Conservation (phyloP, 345 rosid species). For the Hypericum perforatum region DNA sequence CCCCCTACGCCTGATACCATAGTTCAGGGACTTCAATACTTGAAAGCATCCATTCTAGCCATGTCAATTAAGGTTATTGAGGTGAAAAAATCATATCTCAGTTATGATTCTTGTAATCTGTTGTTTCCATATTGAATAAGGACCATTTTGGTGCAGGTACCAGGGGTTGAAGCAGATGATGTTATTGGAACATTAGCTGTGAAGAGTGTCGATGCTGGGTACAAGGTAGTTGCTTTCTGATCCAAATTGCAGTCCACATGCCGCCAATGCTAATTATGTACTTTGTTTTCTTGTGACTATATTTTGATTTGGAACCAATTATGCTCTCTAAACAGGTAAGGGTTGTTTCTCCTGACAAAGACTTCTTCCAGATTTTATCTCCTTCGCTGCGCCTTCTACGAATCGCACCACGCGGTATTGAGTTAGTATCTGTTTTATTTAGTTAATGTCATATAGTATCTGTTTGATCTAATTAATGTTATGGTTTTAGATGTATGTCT, state of each 20-base stretch:
- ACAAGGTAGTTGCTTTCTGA: conserved; percentile 40
- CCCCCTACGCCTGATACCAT: conserved; percentile 95
- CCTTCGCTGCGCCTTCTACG: conserved; percentile 92
- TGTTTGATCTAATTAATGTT: too few species aligned
- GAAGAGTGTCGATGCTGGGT: conserved; percentile 75
- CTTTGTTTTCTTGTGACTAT: too few species aligned
- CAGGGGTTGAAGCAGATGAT: conserved; percentile 99
- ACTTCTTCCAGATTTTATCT: conserved; percentile 91
- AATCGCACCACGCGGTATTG: conserved; percentile 80
- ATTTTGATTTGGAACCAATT: not conserved
- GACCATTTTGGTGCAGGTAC: conserved; percentile 48
- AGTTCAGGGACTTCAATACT: conserved; percentile 85
- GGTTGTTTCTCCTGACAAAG: conserved; percentile 97
- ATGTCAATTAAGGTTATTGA: conserved; percentile 91
- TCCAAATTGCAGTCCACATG: not conserved
- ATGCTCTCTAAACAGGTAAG: conserved; percentile 47
- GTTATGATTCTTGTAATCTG: conserved; percentile 2
- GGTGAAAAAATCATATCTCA: conserved; percentile 32
- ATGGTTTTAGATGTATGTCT: too few species aligned
- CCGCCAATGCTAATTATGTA: too few species aligned
- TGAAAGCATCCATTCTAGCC: conserved; percentile 93
- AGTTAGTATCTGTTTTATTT: conserved; percentile 37
- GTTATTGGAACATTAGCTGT: conserved; percentile 89
- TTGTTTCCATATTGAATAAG: conserved; percentile 17
- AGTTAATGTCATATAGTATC: too few species aligned